These are phyloP conservation scores for Saxophila tyrrhenica DNA, from an alignment of 495 filamentous ascomycete species.

Conservation along the genomic window DNA sequence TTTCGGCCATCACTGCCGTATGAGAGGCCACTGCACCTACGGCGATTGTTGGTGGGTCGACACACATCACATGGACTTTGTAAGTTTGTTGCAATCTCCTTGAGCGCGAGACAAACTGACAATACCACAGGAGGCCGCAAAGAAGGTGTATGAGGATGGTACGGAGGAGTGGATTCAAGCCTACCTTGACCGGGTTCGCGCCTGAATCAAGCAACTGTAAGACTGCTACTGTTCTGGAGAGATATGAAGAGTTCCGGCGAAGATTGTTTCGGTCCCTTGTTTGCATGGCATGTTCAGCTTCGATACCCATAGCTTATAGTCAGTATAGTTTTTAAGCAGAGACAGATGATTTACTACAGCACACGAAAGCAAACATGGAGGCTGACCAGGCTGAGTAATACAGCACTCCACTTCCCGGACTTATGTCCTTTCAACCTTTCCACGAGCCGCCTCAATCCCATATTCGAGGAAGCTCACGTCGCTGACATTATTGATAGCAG, in stretches of 20 bases:
- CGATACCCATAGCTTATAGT: neutral
- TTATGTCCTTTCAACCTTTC: no score
- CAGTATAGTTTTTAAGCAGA: no score
- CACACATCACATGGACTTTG: conserved; percentile 15
- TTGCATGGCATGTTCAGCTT: neutral
- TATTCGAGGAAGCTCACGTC: no score
- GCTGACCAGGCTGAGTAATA: no score
- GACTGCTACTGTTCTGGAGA: neutral
- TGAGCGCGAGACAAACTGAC: neutral
- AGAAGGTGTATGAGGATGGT: conserved; percentile 10
- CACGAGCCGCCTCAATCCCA: no score
- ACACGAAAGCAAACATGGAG: no score
- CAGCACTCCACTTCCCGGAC: no score
- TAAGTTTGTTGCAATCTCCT: neutral
- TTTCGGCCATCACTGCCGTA: conserved; percentile 19
- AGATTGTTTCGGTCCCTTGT: neutral
- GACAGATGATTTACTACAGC: no score
- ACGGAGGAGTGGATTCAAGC: conserved; percentile 10
- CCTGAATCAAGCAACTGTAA: neutral
- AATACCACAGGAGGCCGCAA: conserved; percentile 6
- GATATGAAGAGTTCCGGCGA: neutral
- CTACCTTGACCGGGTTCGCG: conserved; percentile 11
- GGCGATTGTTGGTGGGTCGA: conserved; percentile 10
- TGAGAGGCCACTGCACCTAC: neutral
- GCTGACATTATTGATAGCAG: no score